Conservation (phyloP, 2,329 filamentous ascomycete genomes). For the Metarhizium brunneum region DNA sequence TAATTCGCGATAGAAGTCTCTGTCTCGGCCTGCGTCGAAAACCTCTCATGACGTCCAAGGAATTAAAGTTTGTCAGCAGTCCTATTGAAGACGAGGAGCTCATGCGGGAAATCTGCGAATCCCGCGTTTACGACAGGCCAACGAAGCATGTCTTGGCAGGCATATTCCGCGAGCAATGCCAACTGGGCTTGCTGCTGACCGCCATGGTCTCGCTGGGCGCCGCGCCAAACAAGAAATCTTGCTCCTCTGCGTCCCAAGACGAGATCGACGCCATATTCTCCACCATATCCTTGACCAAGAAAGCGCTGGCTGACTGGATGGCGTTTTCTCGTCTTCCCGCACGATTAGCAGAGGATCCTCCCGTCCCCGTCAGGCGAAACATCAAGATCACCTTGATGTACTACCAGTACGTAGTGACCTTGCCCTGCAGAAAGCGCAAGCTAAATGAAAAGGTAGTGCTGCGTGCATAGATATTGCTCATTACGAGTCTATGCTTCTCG, state of each 20-base stretch:
- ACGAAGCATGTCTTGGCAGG: background rate
- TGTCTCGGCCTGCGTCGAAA: background rate
- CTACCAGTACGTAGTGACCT: background rate
- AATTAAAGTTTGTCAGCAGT: background rate
- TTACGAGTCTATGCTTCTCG: background rate
- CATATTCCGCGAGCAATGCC: background rate
- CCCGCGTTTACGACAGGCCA: background rate
- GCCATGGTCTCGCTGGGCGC: background rate
- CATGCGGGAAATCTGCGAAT: background rate
- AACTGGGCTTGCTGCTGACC: background rate
- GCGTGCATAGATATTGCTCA: constrained; percentile 1
- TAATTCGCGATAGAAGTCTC: constrained; percentile 1
- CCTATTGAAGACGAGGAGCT: background rate
- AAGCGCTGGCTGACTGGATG: constrained; percentile 1
- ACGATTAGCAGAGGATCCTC: background rate
- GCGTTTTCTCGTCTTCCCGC: background rate
- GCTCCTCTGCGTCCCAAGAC: background rate
- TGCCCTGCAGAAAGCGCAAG: background rate
- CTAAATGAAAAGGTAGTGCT: background rate
- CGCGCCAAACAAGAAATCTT: background rate
- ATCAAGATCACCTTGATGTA: background rate
- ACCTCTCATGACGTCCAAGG: background rate
- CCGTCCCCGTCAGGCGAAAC: background rate
- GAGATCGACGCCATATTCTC: background rate
- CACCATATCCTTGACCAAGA: background rate